These are phyloP conservation scores for Bondarzewia mesenterica DNA, from an alignment of 1,284 basidiomycete species.

Conservation along the genomic window DNA sequence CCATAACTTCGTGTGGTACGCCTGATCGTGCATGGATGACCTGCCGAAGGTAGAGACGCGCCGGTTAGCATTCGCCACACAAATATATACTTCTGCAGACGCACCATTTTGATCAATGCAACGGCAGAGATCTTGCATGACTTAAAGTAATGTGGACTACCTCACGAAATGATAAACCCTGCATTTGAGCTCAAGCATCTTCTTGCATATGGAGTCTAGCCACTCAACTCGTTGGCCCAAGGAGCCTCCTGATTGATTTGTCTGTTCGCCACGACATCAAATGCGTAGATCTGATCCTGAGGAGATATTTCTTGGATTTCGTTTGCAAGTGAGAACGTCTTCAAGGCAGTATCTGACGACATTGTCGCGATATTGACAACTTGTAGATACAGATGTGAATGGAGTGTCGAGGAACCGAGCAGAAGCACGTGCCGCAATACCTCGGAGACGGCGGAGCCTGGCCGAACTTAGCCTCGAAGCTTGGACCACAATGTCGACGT, in stretches of 20 bases:
- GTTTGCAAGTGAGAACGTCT: constrained; percentile 83
- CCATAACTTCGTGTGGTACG: constrained; percentile 98
- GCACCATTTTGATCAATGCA: constrained; percentile 96
- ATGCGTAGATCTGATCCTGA: constrained; percentile 78
- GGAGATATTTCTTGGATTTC: constrained; percentile 62
- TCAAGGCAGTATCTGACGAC: constrained; percentile 49
- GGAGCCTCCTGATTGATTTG: constrained; percentile 66
- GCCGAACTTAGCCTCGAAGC: too few species aligned
- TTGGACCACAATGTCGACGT: too few species aligned
- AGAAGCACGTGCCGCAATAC: too few species aligned
- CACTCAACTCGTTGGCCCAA: constrained; percentile 78
- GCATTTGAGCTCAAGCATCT: background rate
- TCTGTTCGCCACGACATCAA: constrained; percentile 68
- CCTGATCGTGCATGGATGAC: constrained; percentile 97
- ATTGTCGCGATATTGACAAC: too few species aligned
- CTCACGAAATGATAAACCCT: background rate
- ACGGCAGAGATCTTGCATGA: constrained; percentile 92
- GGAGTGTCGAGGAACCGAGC: too few species aligned
- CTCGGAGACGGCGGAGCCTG: too few species aligned
- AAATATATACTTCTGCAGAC: background rate
- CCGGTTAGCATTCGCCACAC: background rate
- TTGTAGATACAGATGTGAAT: too few species aligned
- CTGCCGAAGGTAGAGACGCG: constrained; percentile 29
- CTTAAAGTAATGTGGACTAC: constrained; percentile 87
- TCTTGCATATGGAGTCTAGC: background rate